These are phyloP conservation scores for Allium sativum DNA, from an alignment of 106 monocot species.

Conservation along the genomic window DNA sequence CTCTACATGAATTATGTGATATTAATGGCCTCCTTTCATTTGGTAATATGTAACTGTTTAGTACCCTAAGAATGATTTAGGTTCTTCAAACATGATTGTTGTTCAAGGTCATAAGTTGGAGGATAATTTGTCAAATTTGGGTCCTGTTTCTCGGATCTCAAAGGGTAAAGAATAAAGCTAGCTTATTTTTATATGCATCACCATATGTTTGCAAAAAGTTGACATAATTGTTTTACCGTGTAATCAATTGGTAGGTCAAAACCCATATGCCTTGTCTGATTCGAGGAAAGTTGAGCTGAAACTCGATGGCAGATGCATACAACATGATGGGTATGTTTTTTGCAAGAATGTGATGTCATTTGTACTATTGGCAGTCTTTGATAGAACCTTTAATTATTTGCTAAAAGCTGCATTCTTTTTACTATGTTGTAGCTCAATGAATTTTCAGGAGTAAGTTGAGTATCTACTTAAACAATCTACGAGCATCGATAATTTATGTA, in stretches of 20 bases:
- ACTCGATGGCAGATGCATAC: constrained; percentile 63
- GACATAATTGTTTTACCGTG: no score
- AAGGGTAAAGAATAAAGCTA: constrained; percentile 31
- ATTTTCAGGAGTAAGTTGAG: constrained; percentile 67
- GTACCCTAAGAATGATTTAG: no score
- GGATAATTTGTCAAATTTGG: no score
- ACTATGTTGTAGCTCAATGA: constrained; percentile 40
- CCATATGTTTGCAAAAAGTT: no score
- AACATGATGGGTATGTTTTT: constrained; percentile 34
- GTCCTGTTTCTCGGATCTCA: constrained; percentile 12
- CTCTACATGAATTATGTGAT: no score
- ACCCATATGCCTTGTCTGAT: constrained; percentile 76
- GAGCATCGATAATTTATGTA: constrained; percentile 86
- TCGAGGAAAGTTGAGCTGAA: constrained; percentile 77
- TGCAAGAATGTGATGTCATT: neutral
- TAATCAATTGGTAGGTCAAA: constrained; percentile 58
- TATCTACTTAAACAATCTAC: constrained; percentile 85
- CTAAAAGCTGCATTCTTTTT: neutral
- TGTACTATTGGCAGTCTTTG: neutral
- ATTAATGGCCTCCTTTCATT: no score
- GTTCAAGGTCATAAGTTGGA: no score
- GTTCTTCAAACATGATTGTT: no score
- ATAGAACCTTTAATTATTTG: neutral
- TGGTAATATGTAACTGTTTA: no score
- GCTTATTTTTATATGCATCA: no score